Evolutionary conservation across 2,329 filamentous ascomycete genomes (phyloP).

Genomic region (Pseudogymnoascus sp.): DNA sequence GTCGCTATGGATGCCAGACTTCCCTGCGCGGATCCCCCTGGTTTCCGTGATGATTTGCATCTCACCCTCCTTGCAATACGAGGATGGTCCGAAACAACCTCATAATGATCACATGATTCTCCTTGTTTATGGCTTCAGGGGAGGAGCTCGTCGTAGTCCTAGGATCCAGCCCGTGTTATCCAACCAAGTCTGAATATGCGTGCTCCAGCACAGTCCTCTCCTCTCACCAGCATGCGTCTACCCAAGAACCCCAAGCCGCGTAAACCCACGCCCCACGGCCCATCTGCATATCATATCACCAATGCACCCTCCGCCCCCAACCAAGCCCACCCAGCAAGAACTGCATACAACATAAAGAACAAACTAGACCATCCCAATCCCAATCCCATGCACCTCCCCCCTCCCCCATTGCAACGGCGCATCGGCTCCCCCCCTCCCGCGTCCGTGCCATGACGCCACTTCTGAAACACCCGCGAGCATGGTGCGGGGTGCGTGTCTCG

Average conservation of each 20-base stretch:
- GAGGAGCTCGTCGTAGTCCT: neutral
- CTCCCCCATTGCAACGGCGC: neutral
- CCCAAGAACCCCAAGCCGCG: neutral
- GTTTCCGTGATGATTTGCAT: neutral
- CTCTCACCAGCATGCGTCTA: neutral
- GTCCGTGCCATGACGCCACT: slow-evolving; percentile 2
- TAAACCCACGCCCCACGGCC: neutral
- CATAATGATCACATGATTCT: neutral
- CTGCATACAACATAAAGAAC: neutral
- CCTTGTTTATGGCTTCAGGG: neutral
- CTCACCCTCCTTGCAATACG: neutral
- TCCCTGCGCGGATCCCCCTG: slow-evolving; percentile 1
- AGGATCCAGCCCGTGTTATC: neutral
- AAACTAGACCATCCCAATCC: neutral
- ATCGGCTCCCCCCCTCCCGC: neutral
- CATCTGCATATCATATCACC: neutral
- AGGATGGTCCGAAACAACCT: neutral
- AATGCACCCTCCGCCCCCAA: neutral
- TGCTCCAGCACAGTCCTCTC: neutral
- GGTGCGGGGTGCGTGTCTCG: slow-evolving; percentile 3
- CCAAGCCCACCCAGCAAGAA: neutral
- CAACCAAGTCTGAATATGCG: neutral
- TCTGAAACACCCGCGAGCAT: slow-evolving; percentile 2
- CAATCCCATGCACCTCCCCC: neutral
- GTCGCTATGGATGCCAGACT: neutral